Evolutionary conservation across 148 eudicot genomes (phyloP), one percentile per base, ranked within the genome.

Genomic region (Chenopodium suecicum): DNA sequence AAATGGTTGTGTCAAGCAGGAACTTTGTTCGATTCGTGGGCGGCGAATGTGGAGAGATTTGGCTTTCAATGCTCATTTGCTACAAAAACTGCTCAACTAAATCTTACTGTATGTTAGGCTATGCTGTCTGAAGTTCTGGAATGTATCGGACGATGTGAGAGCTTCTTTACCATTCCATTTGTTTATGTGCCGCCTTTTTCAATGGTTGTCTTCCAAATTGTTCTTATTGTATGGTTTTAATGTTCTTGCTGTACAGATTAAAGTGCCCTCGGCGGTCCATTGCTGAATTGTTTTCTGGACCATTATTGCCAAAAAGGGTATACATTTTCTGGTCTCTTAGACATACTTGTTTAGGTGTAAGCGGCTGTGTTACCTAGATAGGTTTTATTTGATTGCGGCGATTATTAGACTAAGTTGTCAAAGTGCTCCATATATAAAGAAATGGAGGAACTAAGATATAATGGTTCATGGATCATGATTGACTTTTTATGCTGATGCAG

Each of bases 141-240:
- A 85, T 82, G 87, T 52, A 74, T 78, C 79, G 84, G 46, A 62
- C 46, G 23, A 74, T 79, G 87, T 85, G 76, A 78, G 79, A 70
- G 19, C n/a, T 50, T 46, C 25, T 13, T 17, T 58, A 12, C 23
- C 69, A 22, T 32, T 76, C 17, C 2, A 41, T 34, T 19, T 4
- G 17, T 52, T 2, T 22, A 1, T 44, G 9, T 9, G 8, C 3
- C 13, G 46, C 20, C 47, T 10, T 27, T 62, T n/a, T 58, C 67
- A 62, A 14, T 32, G 73, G 46, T 44, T 70, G 60, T 56, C 63
- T 12, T 58, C 63, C 63, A 3, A 19, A 19, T 58, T 19, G 22
- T 62, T 62, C 64, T 78, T 34, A 63, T 73, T 74, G 4, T 75
- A 25, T 11, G 31, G 11, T 79, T 71, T 50, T 4, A 3, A 10